Evolutionary conservation across 2,329 filamentous ascomycete genomes (phyloP).

Genomic region (Trichoderma afroharzianum): DNA sequence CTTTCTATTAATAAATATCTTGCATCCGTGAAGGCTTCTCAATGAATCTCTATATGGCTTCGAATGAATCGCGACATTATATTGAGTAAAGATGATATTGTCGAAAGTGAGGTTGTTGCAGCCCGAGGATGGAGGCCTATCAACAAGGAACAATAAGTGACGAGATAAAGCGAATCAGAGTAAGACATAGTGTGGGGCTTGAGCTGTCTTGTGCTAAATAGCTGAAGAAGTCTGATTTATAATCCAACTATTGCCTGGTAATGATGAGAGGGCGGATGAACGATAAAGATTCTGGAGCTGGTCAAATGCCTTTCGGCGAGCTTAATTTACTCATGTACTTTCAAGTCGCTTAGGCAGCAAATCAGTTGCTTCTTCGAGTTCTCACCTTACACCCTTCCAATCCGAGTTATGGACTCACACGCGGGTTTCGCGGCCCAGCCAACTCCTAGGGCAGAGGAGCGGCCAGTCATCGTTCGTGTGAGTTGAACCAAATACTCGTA

Average conservation of each 20-base stretch:
- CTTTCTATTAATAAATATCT: neutral
- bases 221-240: conserved; percentile 6
- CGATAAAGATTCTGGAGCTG: neutral
- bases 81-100: neutral
- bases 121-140: neutral
- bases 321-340: neutral
- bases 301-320: neutral
- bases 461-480: neutral
- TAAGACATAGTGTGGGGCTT: neutral
- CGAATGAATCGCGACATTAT: neutral
- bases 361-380: neutral
- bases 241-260: neutral
- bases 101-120: neutral
- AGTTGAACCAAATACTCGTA: neutral
- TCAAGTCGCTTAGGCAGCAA: neutral
- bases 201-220: neutral
- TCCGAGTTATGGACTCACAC: neutral
- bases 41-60: neutral
- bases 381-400: neutral
- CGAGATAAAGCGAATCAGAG: neutral
- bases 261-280: neutral
- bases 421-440: neutral
- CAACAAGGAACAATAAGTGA: neutral
- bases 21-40: neutral
- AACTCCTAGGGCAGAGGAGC: neutral